phyloP scores from a whole-genome alignment of 129 eudicot genomes.

The Lactuca sativa region DNA sequence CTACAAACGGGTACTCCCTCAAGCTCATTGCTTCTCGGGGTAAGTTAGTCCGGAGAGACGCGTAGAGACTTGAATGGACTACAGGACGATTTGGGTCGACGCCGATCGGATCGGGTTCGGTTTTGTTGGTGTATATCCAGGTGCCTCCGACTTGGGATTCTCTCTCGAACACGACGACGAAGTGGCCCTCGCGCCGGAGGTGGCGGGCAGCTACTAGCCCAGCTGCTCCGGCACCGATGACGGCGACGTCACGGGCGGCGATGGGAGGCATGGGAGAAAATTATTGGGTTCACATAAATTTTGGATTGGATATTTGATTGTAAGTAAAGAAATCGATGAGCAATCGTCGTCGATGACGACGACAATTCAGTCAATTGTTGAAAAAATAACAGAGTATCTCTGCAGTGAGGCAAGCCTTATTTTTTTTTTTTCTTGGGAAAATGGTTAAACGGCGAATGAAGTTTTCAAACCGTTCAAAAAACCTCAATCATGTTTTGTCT shows the following conservation, averaged over 20 bases:
- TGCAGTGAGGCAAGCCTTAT: background rate
- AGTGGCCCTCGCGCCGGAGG: slow-evolving; percentile 81
- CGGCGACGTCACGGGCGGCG: slow-evolving; percentile 61
- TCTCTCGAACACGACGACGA: slow-evolving; percentile 74
- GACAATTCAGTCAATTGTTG: background rate
- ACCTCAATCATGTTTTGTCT: no score
- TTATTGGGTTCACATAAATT: background rate
- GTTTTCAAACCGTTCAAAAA: no score
- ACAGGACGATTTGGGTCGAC: slow-evolving; percentile 46
- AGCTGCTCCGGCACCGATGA: slow-evolving; percentile 95
- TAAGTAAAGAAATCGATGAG: slow-evolving; percentile 14
- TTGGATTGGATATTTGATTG: slow-evolving; percentile 5
- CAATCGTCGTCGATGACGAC: slow-evolving; percentile 3
- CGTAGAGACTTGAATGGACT: slow-evolving; percentile 73
- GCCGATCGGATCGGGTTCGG: slow-evolving; percentile 74
- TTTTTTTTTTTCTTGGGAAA: no score
- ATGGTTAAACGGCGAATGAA: no score
- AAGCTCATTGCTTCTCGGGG: slow-evolving; percentile 90
- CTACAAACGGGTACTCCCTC: slow-evolving; percentile 71
- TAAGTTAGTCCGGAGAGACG: slow-evolving; percentile 76
- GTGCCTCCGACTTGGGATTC: slow-evolving; percentile 65
- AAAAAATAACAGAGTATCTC: background rate
- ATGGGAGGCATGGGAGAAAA: slow-evolving; percentile 37
- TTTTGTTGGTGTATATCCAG: slow-evolving; percentile 59
- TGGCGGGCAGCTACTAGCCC: slow-evolving; percentile 81